Percentiles rank a stretch among this genome's conserved stretches.
These are phyloP conservation scores for Parachaetomium inaequale DNA, from an alignment of 495 filamentous ascomycete species.

Conservation along the genomic window DNA sequence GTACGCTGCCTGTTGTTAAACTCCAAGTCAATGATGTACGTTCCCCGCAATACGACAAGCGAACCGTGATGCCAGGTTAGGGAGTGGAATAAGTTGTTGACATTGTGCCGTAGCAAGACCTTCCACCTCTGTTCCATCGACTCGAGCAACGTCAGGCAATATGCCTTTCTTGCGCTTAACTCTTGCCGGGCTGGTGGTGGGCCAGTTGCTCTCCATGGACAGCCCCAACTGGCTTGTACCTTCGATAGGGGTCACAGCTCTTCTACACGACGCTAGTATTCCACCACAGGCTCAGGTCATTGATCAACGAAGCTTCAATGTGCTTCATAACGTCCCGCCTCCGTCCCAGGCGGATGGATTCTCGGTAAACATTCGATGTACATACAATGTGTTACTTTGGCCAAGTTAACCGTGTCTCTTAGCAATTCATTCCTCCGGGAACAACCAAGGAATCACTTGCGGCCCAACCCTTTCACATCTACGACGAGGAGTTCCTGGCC, in stretches of 20 bases:
- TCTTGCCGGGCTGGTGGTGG: neutral
- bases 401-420: neutral
- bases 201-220: neutral
- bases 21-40: neutral
- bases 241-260: neutral
- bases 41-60: neutral
- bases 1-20: neutral
- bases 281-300: conserved; percentile 45
- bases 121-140: neutral
- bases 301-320: conserved; percentile 42
- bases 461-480: conserved; percentile 46
- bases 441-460: conserved; percentile 29
- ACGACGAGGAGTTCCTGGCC: conserved; percentile 43
- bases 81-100: neutral
- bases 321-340: conserved; percentile 31
- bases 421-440: conserved; percentile 39
- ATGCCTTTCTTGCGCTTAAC: neutral
- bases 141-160: too few species aligned
- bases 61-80: too few species aligned
- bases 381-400: neutral
- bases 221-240: neutral
- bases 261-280: conserved; percentile 9
- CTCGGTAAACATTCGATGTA: conserved; percentile 20
- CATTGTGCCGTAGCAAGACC: neutral
- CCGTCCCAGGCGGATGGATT: conserved; percentile 26